Base-by-base conservation (phyloP, 768 basidiomycete genomes). In the Suillus discolor region DNA sequence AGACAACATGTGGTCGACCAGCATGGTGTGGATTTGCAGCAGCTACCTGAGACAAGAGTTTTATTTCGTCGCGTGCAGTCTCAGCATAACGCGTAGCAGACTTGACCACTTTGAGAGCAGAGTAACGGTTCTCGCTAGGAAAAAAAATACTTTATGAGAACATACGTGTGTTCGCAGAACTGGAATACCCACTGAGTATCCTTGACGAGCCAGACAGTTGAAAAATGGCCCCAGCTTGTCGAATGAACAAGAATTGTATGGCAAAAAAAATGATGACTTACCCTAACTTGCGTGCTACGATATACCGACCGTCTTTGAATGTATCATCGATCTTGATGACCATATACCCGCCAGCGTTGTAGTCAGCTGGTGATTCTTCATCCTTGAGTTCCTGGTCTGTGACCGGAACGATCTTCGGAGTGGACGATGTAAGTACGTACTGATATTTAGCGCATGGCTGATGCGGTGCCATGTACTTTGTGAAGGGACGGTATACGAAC, bases 21-120 rank as follows among this genome's bases (percentile, higher is more conserved):
- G 87, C 87, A 74, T 97, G 95, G 2, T 81, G 73, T n/a, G 88
- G 90, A 73, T 87, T 90, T 75, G 86, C 84, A 23, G 86, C 83
- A 62, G 86, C 82, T 6, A 96, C 90, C 69, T 89, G 89, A 68
- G 89, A 86, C 47, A 96, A 85, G 41, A 98, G 86, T 75, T 95
- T 93, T 77, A 99, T 98, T 80, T 99, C 97, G 76, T 99, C 97
- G 61, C 91, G 87, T 36, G 97, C 97, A 6, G 97, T 98, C 76
- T 98, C 96, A 66, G 95, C 93, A 79, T 99, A 99, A 69, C 96
- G 90, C 28, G 89, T 88, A 25, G 95, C 96, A 36, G 96, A 97
- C 79, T 97, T 97, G 78, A 96, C 93, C 64, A 97, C 90, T 77
- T 97, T 97, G 74, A 97, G 86, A 18, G 95, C 95, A 54, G 94